Evolutionary conservation across 768 basidiomycete genomes (phyloP), one percentile per base, ranked within the genome.

Genomic region (Suillus plorans): DNA sequence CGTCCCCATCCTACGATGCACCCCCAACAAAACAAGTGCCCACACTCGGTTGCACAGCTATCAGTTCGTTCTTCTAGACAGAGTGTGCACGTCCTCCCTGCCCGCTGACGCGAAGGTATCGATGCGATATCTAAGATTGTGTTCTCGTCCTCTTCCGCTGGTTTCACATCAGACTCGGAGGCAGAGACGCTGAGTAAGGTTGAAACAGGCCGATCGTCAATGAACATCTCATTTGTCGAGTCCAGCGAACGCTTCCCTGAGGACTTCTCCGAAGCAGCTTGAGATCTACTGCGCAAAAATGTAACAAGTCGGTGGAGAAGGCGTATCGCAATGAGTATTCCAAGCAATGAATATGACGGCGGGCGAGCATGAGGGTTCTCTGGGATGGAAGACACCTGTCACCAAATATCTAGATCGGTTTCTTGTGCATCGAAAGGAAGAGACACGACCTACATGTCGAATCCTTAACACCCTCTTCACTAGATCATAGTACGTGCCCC

Each of bases 1-100:
- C 89, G 80, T 16, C 90, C 92, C 94, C 94, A 95, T 12, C 89
- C 91, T 52, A 91, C 86, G 47, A 95, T 92, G 70, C 94, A 95
- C 69, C 82, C 87, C 94, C 94, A 95, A 69, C 93, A 94, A 73
- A 95, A 95, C 55, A 95, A 71, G 74, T 95, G 94, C 0, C 94
- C 94, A 68, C 94, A 95, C 74, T 95, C 94, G 0, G 94, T 95
- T 36, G 89, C 86, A 72, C 88, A 89, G 68, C 87, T 93, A 64
- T 88, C 85, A 0, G 90, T 92, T 69, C 94, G 83, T 74, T 94
- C 91, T 69, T 95, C 94, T 60, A 95, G 77, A 71, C 94, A 95
- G 34, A 95, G 81, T 5, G 92, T 93, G 67, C 94, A 95, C 66
- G 82, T 89, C 71, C 93, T 80, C 10, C 85, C 81, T 13, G 83